Evolutionary conservation across 2,329 filamentous ascomycete species (phyloP), one percentile per base, ranked within the genome.

Genomic region (Lecanicillium sp.): DNA sequence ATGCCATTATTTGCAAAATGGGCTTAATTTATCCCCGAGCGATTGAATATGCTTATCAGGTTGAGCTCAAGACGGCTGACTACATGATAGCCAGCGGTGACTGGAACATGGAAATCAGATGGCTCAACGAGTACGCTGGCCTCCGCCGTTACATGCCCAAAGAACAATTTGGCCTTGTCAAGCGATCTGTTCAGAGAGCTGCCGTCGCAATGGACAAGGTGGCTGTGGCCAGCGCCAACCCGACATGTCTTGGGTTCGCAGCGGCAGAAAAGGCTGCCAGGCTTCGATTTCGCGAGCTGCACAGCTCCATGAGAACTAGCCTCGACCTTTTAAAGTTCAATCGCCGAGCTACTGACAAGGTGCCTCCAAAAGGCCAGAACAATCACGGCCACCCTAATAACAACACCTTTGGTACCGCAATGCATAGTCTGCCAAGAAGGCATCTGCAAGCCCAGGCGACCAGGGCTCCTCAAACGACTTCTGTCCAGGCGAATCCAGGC

Each of bases 71-170:
- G 37, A 2, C 27, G 15, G 8, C 28, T 50, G 17, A 9, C 2
- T 43, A 43, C 22, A 29, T 49, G 36, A 14, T 37, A 4, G 13
- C 20, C 2, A 30, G 42, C 9, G 36, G 29, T 12, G 5, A 20
- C 0, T 48, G 46, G 48, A 17, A 32, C 5, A 22, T 37, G n/a
- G 49, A 50, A 34, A 16, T 40, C 5, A 9, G 19, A 4, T 46
- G 43, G 25, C 36, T 52, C 13, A 45, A 51, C 31, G 37, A 44
- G 29, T 52, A 42, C 20, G 48, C 39, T 11, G 50, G 49, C 2
- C n/a, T 43, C 9, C 46, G 43, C 14, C 33, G 39, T 4, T 13
- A n/a, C 2, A 36, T 49, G 14, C 0, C 11, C 9, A 11, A 18
- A 0, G 25, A 33, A 4, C 36, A 43, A 14, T 43, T 43, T 37